A percentile compares a stretch with the other conserved stretches of the same genome.
Conservation (phyloP, 176 grass and related monocot genomes). For the Oryza officinalis region DNA sequence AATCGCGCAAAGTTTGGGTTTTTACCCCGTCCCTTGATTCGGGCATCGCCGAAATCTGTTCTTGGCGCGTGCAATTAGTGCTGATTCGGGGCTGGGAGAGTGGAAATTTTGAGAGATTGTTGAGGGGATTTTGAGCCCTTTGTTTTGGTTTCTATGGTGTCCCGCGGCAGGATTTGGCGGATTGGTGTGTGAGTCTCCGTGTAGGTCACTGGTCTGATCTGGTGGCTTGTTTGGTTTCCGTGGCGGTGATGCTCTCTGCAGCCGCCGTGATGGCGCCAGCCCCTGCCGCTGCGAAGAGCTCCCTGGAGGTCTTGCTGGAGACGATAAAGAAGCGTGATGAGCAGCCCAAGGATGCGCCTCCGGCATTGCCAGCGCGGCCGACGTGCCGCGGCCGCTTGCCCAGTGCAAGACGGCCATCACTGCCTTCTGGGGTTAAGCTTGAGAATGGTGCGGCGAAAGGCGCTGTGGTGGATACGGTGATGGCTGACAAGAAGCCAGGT, state of each 20-base stretch:
- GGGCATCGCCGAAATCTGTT: slow-evolving; percentile 26
- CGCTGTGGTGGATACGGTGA: background rate
- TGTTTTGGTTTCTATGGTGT: slow-evolving; percentile 25
- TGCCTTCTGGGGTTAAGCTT: slow-evolving; percentile 55
- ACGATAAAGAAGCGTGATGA: slow-evolving; percentile 71
- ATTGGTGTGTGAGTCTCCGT: slow-evolving; percentile 37
- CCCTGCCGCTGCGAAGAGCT: slow-evolving; percentile 56
- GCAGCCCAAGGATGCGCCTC: slow-evolving; percentile 70
- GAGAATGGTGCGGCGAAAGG: slow-evolving; percentile 44
- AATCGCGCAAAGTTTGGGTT: slow-evolving; percentile 30
- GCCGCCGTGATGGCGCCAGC: slow-evolving; percentile 49
- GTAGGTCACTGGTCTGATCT: slow-evolving; percentile 29
- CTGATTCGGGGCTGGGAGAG: slow-evolving; percentile 22
- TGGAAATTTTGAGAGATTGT: slow-evolving; percentile 30
- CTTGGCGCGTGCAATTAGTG: slow-evolving; percentile 31
- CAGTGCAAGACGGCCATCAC: slow-evolving; percentile 50
- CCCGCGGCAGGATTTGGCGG: slow-evolving; percentile 39
- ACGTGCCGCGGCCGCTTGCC: slow-evolving; percentile 76
- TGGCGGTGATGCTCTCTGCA: slow-evolving; percentile 44
- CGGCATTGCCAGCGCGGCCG: slow-evolving; percentile 81
- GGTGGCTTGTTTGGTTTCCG: slow-evolving; percentile 44
- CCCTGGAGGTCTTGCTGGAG: slow-evolving; percentile 94
- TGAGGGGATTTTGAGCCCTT: slow-evolving; percentile 32
- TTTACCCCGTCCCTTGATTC: slow-evolving; percentile 17
- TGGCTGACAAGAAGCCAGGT: slow-evolving; percentile 33